Percentiles rank a stretch among this genome's conserved stretches.
Conservation (phyloP, 2,329 filamentous ascomycete genomes). For the Didymellaceae sp. region DNA sequence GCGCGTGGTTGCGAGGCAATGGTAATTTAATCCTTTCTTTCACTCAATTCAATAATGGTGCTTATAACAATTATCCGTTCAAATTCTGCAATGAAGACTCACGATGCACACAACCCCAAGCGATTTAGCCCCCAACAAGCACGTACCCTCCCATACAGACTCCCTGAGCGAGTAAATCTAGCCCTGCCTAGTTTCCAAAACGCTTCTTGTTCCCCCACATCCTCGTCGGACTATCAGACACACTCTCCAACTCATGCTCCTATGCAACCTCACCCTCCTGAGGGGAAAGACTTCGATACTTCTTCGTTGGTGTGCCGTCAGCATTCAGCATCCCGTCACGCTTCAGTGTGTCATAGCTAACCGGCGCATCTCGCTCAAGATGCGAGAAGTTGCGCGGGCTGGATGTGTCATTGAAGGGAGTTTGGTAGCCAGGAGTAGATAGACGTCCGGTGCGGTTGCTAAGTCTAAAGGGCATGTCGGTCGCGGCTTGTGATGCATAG, state of each 20-base stretch:
- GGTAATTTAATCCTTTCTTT: no score
- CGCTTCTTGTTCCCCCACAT: not conserved
- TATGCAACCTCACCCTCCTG: not conserved
- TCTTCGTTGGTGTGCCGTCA: not conserved
- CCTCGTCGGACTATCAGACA: not conserved
- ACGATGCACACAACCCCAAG: no score
- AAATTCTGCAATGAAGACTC: no score
- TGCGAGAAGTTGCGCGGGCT: not conserved
- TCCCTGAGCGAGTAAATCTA: not conserved
- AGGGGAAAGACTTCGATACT: no score
- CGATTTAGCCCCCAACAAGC: no score
- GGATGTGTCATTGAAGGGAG: not conserved
- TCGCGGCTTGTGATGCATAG: no score
- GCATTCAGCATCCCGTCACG: not conserved
- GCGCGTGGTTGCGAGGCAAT: no score
- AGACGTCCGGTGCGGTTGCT: not conserved
- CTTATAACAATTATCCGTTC: no score
- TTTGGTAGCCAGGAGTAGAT: not conserved
- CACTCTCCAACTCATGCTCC: not conserved
- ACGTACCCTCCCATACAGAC: no score
- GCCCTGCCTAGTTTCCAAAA: not conserved
- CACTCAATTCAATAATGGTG: no score
- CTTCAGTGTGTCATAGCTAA: conserved; percentile 1
- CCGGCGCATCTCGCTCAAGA: not conserved
- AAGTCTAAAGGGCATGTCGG: not conserved